Evolutionary conservation across 495 filamentous ascomycete genomes (phyloP), one percentile per base, ranked within the genome.

Genomic region (Daldinia decipiens): DNA sequence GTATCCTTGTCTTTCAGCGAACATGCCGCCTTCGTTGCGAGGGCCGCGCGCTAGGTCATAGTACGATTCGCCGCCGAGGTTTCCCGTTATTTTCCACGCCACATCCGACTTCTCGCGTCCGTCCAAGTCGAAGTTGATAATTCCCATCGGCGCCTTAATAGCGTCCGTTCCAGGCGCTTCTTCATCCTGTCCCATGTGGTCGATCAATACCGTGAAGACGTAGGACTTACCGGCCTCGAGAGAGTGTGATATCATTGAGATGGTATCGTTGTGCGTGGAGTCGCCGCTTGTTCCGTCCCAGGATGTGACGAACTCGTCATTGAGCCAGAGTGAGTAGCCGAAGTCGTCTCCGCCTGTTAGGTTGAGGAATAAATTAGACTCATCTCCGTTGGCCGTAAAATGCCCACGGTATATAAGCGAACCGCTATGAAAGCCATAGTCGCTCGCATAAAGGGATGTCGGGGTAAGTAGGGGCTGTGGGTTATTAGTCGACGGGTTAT

Each of bases 61-160:
- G 76, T 92, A 93, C 58, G 87, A 76, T 67, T 94, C 91, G 29
- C 92, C 91, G 52, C 87, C 88, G 8, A 94, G 80, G 66, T 94
- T 94, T 6, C 92, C 92, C 0, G 91, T 93, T 13, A 94, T 71
- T 74, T 92, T 93, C 92, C 92, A 94, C 29, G 58, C 55, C 36
- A 79, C 61, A 17, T 67, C 61, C 56, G 81, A 57, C 45, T 83
- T 51, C 90, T 82, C 61, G 53, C 78, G 59, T 77, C 79, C 27
- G 78, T 74, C 50, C 84, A 83, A 12, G 78, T 75, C 13, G 60
- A 90, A 93, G 76, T 84, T 76, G 27, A 92, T 70, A 47, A 93
- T 88, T 3, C 92, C 91, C 57, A 90, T 85, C 1, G 91, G 91
- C 39, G 79, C 76, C 77, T 93, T 93, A 85, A 90, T 90, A n/a